phyloP scores from a whole-genome alignment of 225 moss, liverwort and hornwort species.

The Marchantia paleacea region DNA sequence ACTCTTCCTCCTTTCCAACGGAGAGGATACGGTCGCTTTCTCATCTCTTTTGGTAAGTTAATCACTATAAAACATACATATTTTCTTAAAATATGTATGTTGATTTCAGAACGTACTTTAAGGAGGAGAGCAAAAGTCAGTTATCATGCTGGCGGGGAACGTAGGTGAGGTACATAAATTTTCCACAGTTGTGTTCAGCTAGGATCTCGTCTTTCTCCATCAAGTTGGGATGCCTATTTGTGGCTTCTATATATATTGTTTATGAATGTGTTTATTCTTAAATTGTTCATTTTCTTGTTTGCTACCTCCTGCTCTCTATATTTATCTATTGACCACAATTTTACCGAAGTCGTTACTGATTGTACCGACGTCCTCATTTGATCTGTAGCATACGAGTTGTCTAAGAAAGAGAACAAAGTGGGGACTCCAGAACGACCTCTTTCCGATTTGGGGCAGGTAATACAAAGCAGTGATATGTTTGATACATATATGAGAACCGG shows the following conservation, averaged over 20 bases:
- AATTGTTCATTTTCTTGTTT: neutral
- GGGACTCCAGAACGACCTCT: constrained; percentile 96
- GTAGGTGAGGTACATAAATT: neutral
- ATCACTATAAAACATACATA: neutral
- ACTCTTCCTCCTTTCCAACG: constrained; percentile 96
- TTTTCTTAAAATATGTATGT: neutral
- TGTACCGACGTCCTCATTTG: neutral
- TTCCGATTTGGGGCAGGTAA: constrained; percentile 94
- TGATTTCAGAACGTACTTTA: neutral
- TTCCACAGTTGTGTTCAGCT: neutral
- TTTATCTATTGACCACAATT: neutral
- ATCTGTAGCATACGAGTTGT: constrained; percentile 77
- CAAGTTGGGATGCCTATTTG: neutral
- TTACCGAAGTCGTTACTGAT: neutral
- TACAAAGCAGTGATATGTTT: no score
- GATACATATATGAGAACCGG: no score
- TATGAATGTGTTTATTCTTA: neutral
- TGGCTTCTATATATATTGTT: neutral
- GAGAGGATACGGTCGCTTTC: constrained; percentile 93
- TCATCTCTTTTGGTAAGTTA: constrained; percentile 77
- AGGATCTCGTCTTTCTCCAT: neutral
- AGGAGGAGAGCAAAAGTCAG: neutral
- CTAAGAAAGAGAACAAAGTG: constrained; percentile 90
- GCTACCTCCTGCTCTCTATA: neutral
- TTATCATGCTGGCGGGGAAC: neutral